phyloP scores from a whole-genome alignment of 768 basidiomycete species.

The Vararia minispora region DNA sequence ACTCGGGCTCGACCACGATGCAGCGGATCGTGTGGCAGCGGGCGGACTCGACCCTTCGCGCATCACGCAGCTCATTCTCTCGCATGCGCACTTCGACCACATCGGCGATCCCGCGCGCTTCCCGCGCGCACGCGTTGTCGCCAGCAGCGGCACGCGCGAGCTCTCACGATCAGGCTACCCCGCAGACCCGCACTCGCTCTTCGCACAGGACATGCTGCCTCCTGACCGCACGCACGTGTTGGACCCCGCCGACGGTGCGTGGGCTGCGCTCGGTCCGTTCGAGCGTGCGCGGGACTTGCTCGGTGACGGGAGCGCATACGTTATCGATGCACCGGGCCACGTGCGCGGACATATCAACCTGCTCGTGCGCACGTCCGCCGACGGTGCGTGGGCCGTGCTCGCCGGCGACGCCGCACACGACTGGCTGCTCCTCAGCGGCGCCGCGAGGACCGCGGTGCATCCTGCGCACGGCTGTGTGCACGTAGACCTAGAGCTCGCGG shows the following conservation, averaged over 20 bases:
- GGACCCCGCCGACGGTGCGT: background rate
- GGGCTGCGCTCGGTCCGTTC: constrained; percentile 12
- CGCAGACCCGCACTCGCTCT: background rate
- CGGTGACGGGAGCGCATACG: constrained; percentile 10
- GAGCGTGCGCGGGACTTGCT: constrained; percentile 9
- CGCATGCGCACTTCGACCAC: constrained; percentile 11
- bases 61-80: constrained; percentile 4
- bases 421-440: constrained; percentile 6
- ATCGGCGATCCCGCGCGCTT: constrained; percentile 12
- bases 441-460: constrained; percentile 3
- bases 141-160: constrained; percentile 2
- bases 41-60: constrained; percentile 7
- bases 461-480: constrained; percentile 2
- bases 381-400: constrained; percentile 8
- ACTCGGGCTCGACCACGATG: too few relatives aligned
- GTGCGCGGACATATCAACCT: constrained; percentile 12
- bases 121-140: constrained; percentile 7
- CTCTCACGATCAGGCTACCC: constrained; percentile 6
- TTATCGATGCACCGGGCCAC: constrained; percentile 15
- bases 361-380: constrained; percentile 11
- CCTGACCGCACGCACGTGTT: constrained; percentile 7
- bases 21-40: background rate
- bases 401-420: constrained; percentile 14
- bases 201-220: constrained; percentile 1
- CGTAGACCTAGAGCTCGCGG: constrained; percentile 1